Evolutionary conservation across 352 stramenopile genomes (phyloP), one percentile per base, ranked within the genome.

Genomic region (Globisporangium parvum): DNA sequence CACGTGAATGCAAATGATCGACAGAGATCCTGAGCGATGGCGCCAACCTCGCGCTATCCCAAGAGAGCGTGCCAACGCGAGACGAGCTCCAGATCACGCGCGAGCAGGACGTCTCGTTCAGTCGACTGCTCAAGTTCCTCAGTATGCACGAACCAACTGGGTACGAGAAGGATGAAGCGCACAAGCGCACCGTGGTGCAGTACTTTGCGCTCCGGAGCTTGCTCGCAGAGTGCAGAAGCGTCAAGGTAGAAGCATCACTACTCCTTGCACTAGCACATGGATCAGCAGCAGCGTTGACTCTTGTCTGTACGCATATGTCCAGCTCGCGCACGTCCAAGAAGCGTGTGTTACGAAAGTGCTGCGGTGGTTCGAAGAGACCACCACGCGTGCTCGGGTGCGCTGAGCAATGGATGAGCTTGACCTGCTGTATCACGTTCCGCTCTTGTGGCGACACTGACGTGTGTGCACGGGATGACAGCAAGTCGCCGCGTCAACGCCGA

Each of bases 21-120:
- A n/a, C 26, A 87, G 79, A 89, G 21, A 86, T 87, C 26, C 65
- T 87, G 15, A 67, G 64, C 31, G 73, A 89, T 54, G 59, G 66
- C 10, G 37, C 62, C 5, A 68, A 58, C 1, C 47, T 77, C 15
- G 49, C 63, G 12, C 58, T 71, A n/a, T 57, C 70, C 15, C 50
- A 60, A 23, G 64, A 63, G 47, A 47, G 52, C 1, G 55, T 75
- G 20, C 71, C 71, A 2, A 65, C 67, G 0, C 62, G 64, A 46
- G 67, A 77, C 46, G 65, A 63, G 9, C 62, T 87, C 23, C 65
- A 53, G 3, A 53, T 85, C 18, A 55, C 63, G 1, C 62, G 54
- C 28, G 66, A 82, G 15, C 69, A 80, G 12, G 71, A 80, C 33
- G 18, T 47, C n/a, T 59, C 55, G 14, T 86, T 80, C 47, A 76